Conservation (phyloP, 2,329 filamentous ascomycete genomes). For the Aspergillus alliaceus region DNA sequence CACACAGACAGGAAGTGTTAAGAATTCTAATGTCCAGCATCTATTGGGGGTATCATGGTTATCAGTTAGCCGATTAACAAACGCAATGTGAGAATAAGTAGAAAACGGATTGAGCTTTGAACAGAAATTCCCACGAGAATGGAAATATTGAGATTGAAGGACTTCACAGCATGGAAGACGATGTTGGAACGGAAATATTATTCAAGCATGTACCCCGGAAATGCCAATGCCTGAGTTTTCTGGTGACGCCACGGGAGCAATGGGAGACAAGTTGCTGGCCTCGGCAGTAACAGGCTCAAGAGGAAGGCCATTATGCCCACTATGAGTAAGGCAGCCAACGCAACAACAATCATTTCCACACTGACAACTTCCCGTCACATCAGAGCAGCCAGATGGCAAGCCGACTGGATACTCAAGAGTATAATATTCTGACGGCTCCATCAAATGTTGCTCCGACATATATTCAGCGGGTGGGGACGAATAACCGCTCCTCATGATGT, state of each 20-base stretch:
- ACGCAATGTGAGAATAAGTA: background rate
- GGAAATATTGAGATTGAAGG: background rate
- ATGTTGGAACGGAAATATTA: conserved; percentile 20
- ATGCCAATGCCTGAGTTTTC: conserved; percentile 3
- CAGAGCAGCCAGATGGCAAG: conserved; percentile 43
- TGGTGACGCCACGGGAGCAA: conserved; percentile 1
- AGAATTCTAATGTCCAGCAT: conserved; percentile 15
- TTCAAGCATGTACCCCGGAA: conserved; percentile 20
- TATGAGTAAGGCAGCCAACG: conserved; percentile 54
- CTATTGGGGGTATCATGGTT: conserved; percentile 31
- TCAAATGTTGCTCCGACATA: conserved; percentile 29
- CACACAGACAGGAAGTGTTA: conserved; percentile 8
- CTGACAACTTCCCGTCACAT: conserved; percentile 52
- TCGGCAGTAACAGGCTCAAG: conserved; percentile 26
- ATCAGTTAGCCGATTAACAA: conserved; percentile 20
- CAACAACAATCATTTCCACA: conserved; percentile 55
- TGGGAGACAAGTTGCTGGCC: background rate
- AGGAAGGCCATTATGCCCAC: conserved; percentile 48
- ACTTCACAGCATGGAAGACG: conserved; percentile 21
- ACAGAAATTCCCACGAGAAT: background rate
- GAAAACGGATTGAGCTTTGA: background rate
- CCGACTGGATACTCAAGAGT: conserved; percentile 44
- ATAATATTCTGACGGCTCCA: conserved; percentile 45
- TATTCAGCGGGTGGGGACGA: conserved; percentile 27
- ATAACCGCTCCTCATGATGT: conserved; percentile 22